phyloP scores from a whole-genome alignment of 2,329 filamentous ascomycete genomes.

The Madurella fahalii region DNA sequence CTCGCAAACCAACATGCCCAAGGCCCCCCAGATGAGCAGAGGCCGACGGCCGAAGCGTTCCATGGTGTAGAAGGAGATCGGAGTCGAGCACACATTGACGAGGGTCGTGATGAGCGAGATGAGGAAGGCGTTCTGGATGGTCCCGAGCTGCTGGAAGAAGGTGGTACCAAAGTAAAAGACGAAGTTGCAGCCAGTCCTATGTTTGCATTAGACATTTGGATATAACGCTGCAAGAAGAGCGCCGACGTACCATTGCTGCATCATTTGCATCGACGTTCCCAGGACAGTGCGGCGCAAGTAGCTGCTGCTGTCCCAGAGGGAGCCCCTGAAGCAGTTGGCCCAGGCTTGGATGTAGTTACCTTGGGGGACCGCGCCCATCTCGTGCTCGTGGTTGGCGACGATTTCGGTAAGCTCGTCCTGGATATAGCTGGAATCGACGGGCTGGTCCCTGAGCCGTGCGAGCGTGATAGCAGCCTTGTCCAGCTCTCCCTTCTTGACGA shows the following conservation, averaged over 20 bases:
- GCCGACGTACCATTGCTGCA: constrained; percentile 51
- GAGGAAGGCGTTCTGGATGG: constrained; percentile 64
- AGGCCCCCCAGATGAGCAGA: constrained; percentile 64
- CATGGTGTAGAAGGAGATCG: constrained; percentile 67
- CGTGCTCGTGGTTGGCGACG: constrained; percentile 68
- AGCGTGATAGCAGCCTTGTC: constrained; percentile 57
- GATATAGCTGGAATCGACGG: constrained; percentile 59
- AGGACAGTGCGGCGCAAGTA: constrained; percentile 56
- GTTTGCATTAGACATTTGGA: not conserved
- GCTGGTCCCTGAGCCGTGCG: constrained; percentile 59
- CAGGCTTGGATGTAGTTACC: constrained; percentile 55
- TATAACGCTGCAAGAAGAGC: not conserved
- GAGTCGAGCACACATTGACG: constrained; percentile 69
- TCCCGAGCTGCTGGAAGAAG: constrained; percentile 63
- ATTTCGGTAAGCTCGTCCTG: constrained; percentile 69
- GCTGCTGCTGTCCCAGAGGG: constrained; percentile 49
- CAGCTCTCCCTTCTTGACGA: constrained; percentile 61
- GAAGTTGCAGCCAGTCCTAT: constrained; percentile 59
- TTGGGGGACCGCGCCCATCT: constrained; percentile 54
- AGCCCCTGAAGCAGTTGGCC: constrained; percentile 54
- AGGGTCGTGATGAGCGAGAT: constrained; percentile 69
- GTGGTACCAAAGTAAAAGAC: constrained; percentile 68
- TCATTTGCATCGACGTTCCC: constrained; percentile 55
- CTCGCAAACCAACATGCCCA: constrained; percentile 66
- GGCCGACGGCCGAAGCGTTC: constrained; percentile 66